phyloP scores from a whole-genome alignment of 768 basidiomycete species.

The Lyophyllum decastes region DNA sequence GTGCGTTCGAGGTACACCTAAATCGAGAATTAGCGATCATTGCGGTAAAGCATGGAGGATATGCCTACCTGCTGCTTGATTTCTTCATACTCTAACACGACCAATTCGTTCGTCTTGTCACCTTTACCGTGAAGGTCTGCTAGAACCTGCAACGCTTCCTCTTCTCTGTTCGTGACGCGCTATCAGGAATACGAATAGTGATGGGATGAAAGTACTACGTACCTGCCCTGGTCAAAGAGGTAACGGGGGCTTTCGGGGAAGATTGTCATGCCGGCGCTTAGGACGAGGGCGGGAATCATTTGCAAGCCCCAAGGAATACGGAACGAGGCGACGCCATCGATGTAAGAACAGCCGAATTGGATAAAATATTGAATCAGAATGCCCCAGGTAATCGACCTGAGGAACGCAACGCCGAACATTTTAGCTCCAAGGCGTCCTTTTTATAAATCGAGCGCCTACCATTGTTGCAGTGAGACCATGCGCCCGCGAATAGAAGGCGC shows the following conservation, averaged over 20 bases:
- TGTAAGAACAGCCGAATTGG: slow-evolving; percentile 75
- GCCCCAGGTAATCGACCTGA: slow-evolving; percentile 72
- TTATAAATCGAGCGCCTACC: slow-evolving; percentile 30
- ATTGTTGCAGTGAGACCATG: slow-evolving; percentile 77
- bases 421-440: neutral
- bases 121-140: slow-evolving; percentile 76
- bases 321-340: slow-evolving; percentile 71
- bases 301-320: slow-evolving; percentile 82
- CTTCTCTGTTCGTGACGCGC: slow-evolving; percentile 33
- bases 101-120: slow-evolving; percentile 57
- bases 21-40: neutral
- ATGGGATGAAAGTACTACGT: slow-evolving; percentile 6
- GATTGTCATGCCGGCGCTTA: slow-evolving; percentile 64
- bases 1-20: slow-evolving; percentile 58
- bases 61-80: slow-evolving; percentile 52
- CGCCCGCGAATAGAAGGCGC: slow-evolving; percentile 72
- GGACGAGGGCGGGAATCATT: slow-evolving; percentile 74
- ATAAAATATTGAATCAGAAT: slow-evolving; percentile 77
- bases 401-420: neutral
- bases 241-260: slow-evolving; percentile 77
- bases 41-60: neutral
- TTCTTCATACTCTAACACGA: slow-evolving; percentile 70
- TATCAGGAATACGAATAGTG: neutral
- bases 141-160: slow-evolving; percentile 69
- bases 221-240: slow-evolving; percentile 65